phyloP scores from a whole-genome alignment of 192 early-diverging fungal genomes.

The Linnemannia elongata region DNA sequence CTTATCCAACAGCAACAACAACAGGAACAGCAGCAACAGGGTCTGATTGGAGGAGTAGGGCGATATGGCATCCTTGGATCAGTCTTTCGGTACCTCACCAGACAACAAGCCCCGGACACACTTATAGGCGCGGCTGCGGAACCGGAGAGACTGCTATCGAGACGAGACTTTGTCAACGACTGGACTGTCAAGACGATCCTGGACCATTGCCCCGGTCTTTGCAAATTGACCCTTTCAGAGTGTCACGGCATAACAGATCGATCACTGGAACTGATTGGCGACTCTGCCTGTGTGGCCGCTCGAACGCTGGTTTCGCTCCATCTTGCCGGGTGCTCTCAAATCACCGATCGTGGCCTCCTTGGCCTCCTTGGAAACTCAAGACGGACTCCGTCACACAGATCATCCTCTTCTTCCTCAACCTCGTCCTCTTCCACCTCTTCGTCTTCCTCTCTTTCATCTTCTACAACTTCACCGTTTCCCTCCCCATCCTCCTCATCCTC shows the following conservation, averaged over 20 bases:
- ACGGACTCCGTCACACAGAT: neutral
- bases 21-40: neutral
- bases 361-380: constrained; percentile 16
- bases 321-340: constrained; percentile 36
- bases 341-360: constrained; percentile 53
- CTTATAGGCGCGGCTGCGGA: neutral
- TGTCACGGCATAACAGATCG: constrained; percentile 52
- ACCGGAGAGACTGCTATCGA: constrained; percentile 22
- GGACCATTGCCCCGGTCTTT: constrained; percentile 54
- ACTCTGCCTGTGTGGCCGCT: constrained; percentile 17
- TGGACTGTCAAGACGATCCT: constrained; percentile 51
- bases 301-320: constrained; percentile 39
- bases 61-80: constrained; percentile 17
- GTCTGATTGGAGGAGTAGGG: neutral
- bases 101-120: neutral
- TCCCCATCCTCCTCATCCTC: neutral
- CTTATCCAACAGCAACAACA: neutral
- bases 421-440: neutral
- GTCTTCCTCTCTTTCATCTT: neutral
- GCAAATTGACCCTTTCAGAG: constrained; percentile 49
- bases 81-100: constrained; percentile 7
- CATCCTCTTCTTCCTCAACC: neutral
- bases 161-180: constrained; percentile 53
- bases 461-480: neutral
- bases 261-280: constrained; percentile 11